These are phyloP conservation scores for Nigrograna mackinnonii DNA, from an alignment of 2,329 filamentous ascomycete genomes.

Conservation along the genomic window DNA sequence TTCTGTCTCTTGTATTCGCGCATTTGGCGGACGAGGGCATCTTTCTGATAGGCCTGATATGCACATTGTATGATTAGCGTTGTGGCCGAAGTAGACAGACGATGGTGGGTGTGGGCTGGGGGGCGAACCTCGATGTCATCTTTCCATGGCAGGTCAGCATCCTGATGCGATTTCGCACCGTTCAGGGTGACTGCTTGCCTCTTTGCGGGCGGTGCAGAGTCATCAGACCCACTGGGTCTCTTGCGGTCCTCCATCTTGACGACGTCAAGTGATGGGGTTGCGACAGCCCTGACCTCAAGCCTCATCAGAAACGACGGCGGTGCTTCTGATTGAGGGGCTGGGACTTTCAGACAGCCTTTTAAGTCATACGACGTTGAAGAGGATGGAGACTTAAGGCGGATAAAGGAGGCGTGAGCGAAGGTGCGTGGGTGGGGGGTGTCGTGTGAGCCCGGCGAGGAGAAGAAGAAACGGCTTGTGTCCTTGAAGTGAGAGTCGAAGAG, in stretches of 20 bases:
- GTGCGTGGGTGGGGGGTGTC: slow-evolving; percentile 14
- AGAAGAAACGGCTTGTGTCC: neutral
- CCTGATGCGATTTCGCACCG: slow-evolving; percentile 68
- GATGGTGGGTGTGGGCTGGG: slow-evolving; percentile 24
- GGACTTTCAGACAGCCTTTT: slow-evolving; percentile 20
- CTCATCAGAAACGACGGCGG: slow-evolving; percentile 74
- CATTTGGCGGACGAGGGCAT: slow-evolving; percentile 97
- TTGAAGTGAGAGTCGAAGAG: slow-evolving; percentile 10
- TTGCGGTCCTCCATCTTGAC: slow-evolving; percentile 99
- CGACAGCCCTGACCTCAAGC: slow-evolving; percentile 73
- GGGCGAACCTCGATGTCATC: slow-evolving; percentile 74
- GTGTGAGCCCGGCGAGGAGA: slow-evolving; percentile 3
- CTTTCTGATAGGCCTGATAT: slow-evolving; percentile 83
- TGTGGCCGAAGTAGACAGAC: slow-evolving; percentile 15
- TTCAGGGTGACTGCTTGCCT: slow-evolving; percentile 77
- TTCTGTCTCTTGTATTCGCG: slow-evolving; percentile 96
- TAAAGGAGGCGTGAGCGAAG: slow-evolving; percentile 10
- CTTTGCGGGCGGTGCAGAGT: slow-evolving; percentile 87
- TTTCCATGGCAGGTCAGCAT: slow-evolving; percentile 71
- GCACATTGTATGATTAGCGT: slow-evolving; percentile 31
- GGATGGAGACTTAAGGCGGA: slow-evolving; percentile 28
- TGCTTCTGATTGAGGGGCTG: slow-evolving; percentile 20
- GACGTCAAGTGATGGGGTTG: slow-evolving; percentile 77
- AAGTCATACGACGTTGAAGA: slow-evolving; percentile 19
- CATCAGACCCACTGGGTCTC: slow-evolving; percentile 83